Evolutionary conservation across 805 yeast species (phyloP).

Genomic region (Wickerhamiella hasegawae): DNA sequence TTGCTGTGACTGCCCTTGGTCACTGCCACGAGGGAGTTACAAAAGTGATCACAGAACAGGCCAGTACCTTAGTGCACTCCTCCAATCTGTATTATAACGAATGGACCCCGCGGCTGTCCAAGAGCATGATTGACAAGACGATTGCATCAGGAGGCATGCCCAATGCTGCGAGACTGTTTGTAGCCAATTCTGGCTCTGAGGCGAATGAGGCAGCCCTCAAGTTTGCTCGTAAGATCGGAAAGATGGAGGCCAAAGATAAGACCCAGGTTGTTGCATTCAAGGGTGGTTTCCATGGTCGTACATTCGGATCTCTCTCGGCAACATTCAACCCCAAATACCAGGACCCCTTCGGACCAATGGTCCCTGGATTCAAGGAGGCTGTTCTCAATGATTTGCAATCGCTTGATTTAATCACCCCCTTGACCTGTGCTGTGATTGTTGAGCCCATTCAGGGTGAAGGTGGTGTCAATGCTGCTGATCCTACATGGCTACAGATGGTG

Average conservation of each 20-base stretch:
- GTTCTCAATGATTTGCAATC: conserved; percentile 42
- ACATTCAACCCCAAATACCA: conserved; percentile 91
- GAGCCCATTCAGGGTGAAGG: conserved; percentile 99
- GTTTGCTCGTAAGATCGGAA: conserved; percentile 71
- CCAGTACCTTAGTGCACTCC: conserved; percentile 56
- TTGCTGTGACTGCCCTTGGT: conserved; percentile 92
- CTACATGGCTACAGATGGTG: conserved; percentile 49
- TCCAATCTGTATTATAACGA: conserved; percentile 76
- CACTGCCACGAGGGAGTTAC: conserved; percentile 68
- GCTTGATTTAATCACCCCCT: conserved; percentile 42
- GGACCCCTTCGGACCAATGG: conserved; percentile 74
- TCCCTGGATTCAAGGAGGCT: conserved; percentile 76
- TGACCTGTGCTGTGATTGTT: conserved; percentile 80
- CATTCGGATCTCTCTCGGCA: conserved; percentile 83
- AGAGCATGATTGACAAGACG: conserved; percentile 54
- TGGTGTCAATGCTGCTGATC: conserved; percentile 58
- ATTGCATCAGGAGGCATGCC: conserved; percentile 61
- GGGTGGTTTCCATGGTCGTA: conserved; percentile 87
- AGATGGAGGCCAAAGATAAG: conserved; percentile 31
- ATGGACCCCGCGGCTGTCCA: conserved; percentile 68
- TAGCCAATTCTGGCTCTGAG: conserved; percentile 62
- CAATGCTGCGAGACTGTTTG: conserved; percentile 57
- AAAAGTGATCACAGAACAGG: conserved; percentile 55
- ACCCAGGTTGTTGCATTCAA: conserved; percentile 73
- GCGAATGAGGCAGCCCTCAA: conserved; percentile 70